Percentiles rank a stretch among this genome's conserved stretches.
These are phyloP conservation scores for Epichloe amarillans DNA, from an alignment of 2,329 filamentous ascomycete species.

Conservation along the genomic window DNA sequence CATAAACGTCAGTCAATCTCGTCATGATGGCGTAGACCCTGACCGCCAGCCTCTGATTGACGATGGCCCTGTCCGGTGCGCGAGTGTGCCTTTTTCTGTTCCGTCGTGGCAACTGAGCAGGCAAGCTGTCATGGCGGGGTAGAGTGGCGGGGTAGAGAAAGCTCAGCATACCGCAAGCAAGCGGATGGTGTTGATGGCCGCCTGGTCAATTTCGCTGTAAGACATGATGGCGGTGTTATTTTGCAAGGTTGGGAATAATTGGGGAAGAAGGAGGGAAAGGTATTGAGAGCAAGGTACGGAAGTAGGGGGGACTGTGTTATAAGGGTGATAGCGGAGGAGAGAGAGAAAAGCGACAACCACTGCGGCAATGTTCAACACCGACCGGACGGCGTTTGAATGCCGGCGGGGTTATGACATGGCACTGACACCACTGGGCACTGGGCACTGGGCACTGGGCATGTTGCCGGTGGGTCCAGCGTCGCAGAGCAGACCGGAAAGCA, in stretches of 20 bases:
- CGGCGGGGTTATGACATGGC: conserved; percentile 22
- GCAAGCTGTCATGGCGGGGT: conserved; percentile 16
- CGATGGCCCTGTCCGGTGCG: neutral
- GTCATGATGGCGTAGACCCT: neutral
- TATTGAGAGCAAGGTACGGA: conserved; percentile 10
- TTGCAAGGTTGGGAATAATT: conserved; percentile 8
- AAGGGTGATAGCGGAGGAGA: conserved; percentile 13
- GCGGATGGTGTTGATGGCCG: conserved; percentile 97
- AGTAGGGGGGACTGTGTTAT: conserved; percentile 15
- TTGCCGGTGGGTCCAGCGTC: conserved; percentile 6
- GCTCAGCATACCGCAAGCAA: conserved; percentile 69
- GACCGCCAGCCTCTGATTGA: neutral
- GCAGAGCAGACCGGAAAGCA: neutral
- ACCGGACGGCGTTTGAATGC: conserved; percentile 1
- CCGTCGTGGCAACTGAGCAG: neutral
- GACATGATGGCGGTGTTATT: conserved; percentile 52
- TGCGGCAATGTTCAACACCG: neutral
- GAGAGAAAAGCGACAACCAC: conserved; percentile 4
- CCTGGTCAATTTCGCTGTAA: conserved; percentile 75
- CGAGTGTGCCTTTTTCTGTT: neutral
- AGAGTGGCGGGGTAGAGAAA: conserved; percentile 13
- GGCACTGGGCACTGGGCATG: neutral
- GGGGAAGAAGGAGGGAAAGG: conserved; percentile 10
- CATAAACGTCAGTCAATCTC: neutral
- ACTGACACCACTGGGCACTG: no score